Base-by-base conservation (phyloP, 139 green algal genomes). In the Picochlorum sp. region DNA sequence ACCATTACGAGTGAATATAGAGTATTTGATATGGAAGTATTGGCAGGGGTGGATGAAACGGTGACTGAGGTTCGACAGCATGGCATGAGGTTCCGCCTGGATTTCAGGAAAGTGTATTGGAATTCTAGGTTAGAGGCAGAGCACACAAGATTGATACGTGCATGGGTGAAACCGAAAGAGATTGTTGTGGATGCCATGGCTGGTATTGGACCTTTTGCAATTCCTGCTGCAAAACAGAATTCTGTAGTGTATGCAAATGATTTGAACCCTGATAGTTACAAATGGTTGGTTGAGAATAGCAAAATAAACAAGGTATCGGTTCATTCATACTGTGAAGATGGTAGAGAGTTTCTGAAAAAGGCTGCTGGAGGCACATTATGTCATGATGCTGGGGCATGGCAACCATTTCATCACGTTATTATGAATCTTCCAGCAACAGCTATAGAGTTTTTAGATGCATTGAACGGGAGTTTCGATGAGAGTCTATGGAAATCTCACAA, bases 81-180 rank as follows among this genome's bases (percentile, higher is more conserved):
- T 69, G 85, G 84, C 11, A 59, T 72, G 1, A 58, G 74, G 11
- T 99, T 97, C 80, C 70, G 68, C 20, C 81, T 99, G 18, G 84
- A 99, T 79, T 98, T 94, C 45, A 65, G 73, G 11, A 69, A 91
- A 81, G 86, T 98, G 62, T 99, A 99, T 74, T 99, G 94, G 94
- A 99, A 99, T 82, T 96, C 87, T 1, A 70, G 94, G 0, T 80
- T 99, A 44, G 94, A 99, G 76, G 46, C 67, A 20, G 94, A 99
- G 78, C 94, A 99, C 84, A 67, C 80, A 44, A 83, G 94, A 13
- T 77, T 99, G 64, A 83, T 94, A 10, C 50, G 65, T 14, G 51
- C 26, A 11, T 67, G 57, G 16, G 92, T 94, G 59, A 32, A 66
- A 49, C 68, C 68, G 1, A 71, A 62, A 0, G 66, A 97, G 2